Evolutionary conservation across 352 stramenopile genomes (phyloP).

Genomic region (Globisporangium cylindrosporum): DNA sequence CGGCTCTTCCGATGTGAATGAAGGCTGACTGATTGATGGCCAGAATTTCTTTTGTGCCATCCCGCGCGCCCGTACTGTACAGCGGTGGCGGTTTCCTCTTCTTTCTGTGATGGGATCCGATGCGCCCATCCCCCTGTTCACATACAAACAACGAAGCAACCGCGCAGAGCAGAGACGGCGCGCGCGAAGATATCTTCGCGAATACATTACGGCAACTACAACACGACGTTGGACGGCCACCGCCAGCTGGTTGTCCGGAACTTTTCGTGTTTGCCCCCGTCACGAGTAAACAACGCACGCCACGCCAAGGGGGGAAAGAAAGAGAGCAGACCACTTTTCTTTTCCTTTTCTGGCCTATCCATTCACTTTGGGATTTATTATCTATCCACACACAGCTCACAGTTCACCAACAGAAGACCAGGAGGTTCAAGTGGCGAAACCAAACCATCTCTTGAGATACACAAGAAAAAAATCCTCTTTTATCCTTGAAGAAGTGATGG

Average conservation of each 20-base stretch:
- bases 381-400: too few relatives aligned
- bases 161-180: neutral
- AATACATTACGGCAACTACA: slow-evolving; percentile 10
- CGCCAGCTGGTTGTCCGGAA: slow-evolving; percentile 5
- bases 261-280: neutral
- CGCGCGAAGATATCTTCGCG: slow-evolving; percentile 3
- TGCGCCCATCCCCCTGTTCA: neutral
- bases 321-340: neutral
- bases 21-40: neutral
- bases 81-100: neutral
- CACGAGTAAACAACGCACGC: slow-evolving; percentile 6
- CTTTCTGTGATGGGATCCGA: slow-evolving; percentile 7
- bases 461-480: neutral
- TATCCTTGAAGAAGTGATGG: slow-evolving; percentile 9
- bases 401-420: neutral
- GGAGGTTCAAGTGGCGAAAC: slow-evolving; percentile 3
- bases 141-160: slow-evolving; percentile 3
- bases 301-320: neutral
- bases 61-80: neutral
- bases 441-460: neutral
- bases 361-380: neutral
- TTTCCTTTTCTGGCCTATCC: neutral
- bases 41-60: slow-evolving; percentile 21
- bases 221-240: neutral
- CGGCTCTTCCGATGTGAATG: neutral